Evolutionary conservation across 768 basidiomycete species (phyloP).

Genomic region (Termitomyces sp.): DNA sequence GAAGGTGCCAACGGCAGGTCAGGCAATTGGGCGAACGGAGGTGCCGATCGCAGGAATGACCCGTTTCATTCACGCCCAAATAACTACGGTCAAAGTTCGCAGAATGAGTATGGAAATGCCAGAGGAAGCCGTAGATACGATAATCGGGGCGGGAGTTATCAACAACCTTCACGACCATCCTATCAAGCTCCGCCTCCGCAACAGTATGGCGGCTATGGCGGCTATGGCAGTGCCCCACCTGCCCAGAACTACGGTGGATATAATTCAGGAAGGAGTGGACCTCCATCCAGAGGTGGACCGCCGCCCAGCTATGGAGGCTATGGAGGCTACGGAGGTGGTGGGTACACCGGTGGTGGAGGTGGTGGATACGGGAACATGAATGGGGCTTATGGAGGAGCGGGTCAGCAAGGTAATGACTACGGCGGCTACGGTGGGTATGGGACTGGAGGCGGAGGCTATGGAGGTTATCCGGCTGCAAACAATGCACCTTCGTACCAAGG

Average conservation of each 20-base stretch:
- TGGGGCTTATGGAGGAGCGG: constrained; percentile 35
- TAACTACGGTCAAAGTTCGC: constrained; percentile 30
- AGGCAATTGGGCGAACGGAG: constrained; percentile 29
- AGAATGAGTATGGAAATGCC: constrained; percentile 27
- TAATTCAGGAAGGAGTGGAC: constrained; percentile 24
- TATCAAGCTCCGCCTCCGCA: constrained; percentile 27
- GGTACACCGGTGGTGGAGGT: constrained; percentile 17
- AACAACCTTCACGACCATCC: constrained; percentile 33
- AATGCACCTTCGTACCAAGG: constrained; percentile 31
- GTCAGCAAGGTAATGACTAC: constrained; percentile 32
- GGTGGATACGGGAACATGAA: constrained; percentile 24
- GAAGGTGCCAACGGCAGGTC: constrained; percentile 15
- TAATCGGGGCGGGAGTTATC: constrained; percentile 33
- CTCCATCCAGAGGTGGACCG: constrained; percentile 21
- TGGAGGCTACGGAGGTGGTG: constrained; percentile 28
- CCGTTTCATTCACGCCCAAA: constrained; percentile 46
- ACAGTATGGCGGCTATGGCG: constrained; percentile 34
- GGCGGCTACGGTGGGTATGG: constrained; percentile 22
- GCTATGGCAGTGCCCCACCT: constrained; percentile 14
- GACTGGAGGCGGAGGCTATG: constrained; percentile 32
- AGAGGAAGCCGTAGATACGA: constrained; percentile 27
- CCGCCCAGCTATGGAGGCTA: constrained; percentile 16
- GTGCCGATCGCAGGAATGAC: constrained; percentile 41
- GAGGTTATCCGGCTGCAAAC: constrained; percentile 31
- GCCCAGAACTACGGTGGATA: constrained; percentile 30